These are phyloP conservation scores for Erysiphe pulchra DNA, from an alignment of 2,329 filamentous ascomycete species.

Conservation along the genomic window DNA sequence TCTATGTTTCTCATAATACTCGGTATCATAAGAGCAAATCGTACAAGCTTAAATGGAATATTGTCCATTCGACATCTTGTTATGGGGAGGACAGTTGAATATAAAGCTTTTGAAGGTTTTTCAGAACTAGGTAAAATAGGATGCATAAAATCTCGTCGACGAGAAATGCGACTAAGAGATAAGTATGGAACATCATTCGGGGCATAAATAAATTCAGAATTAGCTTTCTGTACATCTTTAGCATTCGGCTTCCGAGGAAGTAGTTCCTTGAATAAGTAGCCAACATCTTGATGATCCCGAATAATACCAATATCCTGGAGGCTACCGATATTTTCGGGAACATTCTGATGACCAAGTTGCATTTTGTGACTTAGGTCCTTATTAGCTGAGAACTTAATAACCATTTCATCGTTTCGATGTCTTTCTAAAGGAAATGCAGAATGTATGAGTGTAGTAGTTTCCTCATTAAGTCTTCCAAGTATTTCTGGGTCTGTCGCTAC, in stretches of 20 bases:
- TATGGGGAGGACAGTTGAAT: conserved; percentile 20
- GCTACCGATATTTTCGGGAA: not conserved
- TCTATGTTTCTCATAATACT: conserved; percentile 48
- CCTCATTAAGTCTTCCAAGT: conserved; percentile 1
- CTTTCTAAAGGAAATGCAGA: conserved; percentile 4
- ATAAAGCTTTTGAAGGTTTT: conserved; percentile 15
- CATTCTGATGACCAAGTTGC: not conserved
- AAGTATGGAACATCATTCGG: conserved; percentile 24
- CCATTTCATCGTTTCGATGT: conserved; percentile 1
- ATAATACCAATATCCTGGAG: conserved; percentile 3
- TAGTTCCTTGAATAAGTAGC: conserved; percentile 16
- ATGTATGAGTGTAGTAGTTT: conserved; percentile 7
- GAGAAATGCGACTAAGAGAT: conserved; percentile 23
- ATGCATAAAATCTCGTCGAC: conserved; percentile 33
- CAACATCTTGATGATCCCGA: conserved; percentile 3
- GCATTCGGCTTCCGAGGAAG: conserved; percentile 20
- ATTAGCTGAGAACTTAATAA: conserved; percentile 5
- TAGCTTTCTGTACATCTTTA: conserved; percentile 16
- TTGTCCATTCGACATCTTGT: conserved; percentile 23
- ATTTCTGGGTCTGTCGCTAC: conserved; percentile 17
- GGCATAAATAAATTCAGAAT: conserved; percentile 15
- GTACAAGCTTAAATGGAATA: conserved; percentile 16
- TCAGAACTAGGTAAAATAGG: not conserved
- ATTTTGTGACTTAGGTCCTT: not conserved
- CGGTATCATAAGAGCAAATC: conserved; percentile 39